A percentile compares a stretch with the other conserved stretches of the same genome.
phyloP scores from a whole-genome alignment of 169 alveolate genomes.

The Plasmodium cynomolgi region DNA sequence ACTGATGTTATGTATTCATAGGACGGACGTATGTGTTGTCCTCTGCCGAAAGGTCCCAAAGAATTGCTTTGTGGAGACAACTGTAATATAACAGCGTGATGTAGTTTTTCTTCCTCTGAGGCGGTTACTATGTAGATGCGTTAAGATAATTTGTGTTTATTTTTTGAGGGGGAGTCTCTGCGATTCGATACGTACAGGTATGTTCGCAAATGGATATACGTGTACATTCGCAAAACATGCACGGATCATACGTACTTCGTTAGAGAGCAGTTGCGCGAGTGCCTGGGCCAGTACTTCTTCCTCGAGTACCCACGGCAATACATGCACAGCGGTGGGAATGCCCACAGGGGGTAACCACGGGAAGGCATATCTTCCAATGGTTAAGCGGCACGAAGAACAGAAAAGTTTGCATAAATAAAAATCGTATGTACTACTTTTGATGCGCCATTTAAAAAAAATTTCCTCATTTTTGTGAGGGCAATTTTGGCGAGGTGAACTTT shows the following conservation, averaged over 20 bases:
- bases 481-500: neutral
- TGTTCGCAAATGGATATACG: neutral
- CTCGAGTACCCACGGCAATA: neutral
- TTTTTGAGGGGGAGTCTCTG: neutral
- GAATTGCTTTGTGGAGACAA: neutral
- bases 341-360: conserved; percentile 3
- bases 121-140: neutral
- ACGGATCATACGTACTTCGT: neutral
- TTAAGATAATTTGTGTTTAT: neutral
- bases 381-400: neutral
- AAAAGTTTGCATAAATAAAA: neutral
- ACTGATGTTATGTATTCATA: neutral
- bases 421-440: neutral
- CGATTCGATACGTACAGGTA: neutral
- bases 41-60: neutral
- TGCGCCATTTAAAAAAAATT: neutral
- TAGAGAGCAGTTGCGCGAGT: neutral
- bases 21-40: neutral
- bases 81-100: neutral
- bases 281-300: neutral
- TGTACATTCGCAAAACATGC: neutral
- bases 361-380: neutral
- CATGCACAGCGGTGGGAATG: neutral
- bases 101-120: neutral
- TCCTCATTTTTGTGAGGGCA: neutral